phyloP scores from a whole-genome alignment of 805 yeast genomes.

The Nakazawaea populi region DNA sequence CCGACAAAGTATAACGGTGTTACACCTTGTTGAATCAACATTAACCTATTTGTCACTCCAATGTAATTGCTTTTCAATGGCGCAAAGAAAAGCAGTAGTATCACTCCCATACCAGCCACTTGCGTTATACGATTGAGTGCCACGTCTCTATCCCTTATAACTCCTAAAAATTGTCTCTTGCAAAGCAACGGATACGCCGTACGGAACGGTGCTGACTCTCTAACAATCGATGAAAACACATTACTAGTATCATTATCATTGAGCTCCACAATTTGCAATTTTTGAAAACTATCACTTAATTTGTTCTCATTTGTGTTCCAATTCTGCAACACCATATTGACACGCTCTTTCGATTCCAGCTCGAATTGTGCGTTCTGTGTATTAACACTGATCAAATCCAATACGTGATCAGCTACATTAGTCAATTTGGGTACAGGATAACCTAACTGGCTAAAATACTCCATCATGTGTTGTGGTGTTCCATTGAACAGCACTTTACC shows the following conservation, averaged over 20 bases:
- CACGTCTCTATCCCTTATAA: constrained; percentile 41
- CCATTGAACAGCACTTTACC: constrained; percentile 63
- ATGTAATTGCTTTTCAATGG: constrained; percentile 34
- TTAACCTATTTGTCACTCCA: constrained; percentile 58
- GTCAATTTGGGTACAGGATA: constrained; percentile 44
- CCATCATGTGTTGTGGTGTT: constrained; percentile 31
- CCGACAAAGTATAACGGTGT: constrained; percentile 74
- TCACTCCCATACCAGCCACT: constrained; percentile 47
- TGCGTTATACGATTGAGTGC: constrained; percentile 54
- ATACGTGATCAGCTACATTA: constrained; percentile 63
- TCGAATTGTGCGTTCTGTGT: constrained; percentile 39
- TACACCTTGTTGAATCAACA: constrained; percentile 70
- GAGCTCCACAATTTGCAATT: neutral
- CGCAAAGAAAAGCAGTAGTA: constrained; percentile 57
- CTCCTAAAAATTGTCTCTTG: constrained; percentile 28
- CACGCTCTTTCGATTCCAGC: constrained; percentile 31
- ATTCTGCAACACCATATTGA: constrained; percentile 26
- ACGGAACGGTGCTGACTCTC: constrained; percentile 18
- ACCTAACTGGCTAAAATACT: constrained; percentile 40
- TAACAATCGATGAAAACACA: constrained; percentile 14
- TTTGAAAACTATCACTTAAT: neutral
- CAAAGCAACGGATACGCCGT: constrained; percentile 23
- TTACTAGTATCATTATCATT: neutral
- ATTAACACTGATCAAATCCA: constrained; percentile 48
- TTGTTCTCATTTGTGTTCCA: constrained; percentile 26